Evolutionary conservation across 2,329 filamentous ascomycete species (phyloP).

Genomic region (Sarocladium strictum): DNA sequence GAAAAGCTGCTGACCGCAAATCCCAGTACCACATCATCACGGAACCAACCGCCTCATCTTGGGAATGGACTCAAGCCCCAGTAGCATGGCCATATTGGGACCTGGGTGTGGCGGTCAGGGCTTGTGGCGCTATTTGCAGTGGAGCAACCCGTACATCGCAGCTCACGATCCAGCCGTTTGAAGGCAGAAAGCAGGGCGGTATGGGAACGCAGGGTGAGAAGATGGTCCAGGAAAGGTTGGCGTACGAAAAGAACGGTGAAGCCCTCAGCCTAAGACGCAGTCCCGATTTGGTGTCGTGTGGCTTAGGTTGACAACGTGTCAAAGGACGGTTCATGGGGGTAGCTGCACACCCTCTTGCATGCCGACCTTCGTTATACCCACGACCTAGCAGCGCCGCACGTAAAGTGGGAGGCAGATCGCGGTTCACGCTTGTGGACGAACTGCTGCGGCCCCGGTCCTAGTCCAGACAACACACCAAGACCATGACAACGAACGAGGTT

Average conservation of each 20-base stretch:
- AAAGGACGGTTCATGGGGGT: conserved; percentile 2
- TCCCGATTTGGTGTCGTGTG: conserved; percentile 6
- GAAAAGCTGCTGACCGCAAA: conserved; percentile 6
- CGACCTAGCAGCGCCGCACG: conserved; percentile 2
- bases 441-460: conserved; percentile 19
- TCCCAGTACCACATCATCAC: conserved; percentile 5
- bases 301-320: conserved; percentile 10
- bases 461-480: conserved; percentile 12
- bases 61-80: background rate
- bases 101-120: conserved; percentile 6
- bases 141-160: background rate
- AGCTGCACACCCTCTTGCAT: background rate
- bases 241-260: conserved; percentile 8
- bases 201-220: background rate
- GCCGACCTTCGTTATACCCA: background rate
- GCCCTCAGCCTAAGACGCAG: conserved; percentile 5
- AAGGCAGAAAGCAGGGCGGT: background rate
- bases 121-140: conserved; percentile 6
- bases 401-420: conserved; percentile 24
- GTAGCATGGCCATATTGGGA: background rate
- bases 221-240: background rate
- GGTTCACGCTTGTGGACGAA: conserved; percentile 30
- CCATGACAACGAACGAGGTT: conserved; percentile 10
- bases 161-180: conserved; percentile 1
- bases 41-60: conserved; percentile 4